Evolutionary conservation across 179 eudicot species (phyloP).

Genomic region (Nepenthes alata): DNA sequence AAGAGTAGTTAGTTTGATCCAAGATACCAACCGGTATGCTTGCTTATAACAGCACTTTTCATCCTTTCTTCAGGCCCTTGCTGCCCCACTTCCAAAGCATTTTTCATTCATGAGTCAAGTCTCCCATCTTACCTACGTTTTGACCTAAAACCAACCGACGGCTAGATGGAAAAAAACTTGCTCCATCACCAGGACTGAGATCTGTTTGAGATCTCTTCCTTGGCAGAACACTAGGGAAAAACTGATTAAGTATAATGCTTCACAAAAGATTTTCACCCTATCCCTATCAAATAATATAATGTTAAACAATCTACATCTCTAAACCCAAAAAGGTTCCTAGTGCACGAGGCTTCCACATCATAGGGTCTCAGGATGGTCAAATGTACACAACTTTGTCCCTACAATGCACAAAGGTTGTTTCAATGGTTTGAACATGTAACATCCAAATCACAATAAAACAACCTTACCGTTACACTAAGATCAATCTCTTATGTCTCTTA

Average conservation of each 20-base stretch:
- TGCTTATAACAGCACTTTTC: constrained; percentile 37
- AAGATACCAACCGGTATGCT: constrained; percentile 51
- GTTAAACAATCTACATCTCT: neutral
- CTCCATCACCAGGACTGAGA: constrained; percentile 33
- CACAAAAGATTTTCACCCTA: constrained; percentile 34
- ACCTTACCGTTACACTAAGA: too few relatives aligned
- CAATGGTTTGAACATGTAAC: too few relatives aligned
- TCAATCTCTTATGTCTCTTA: too few relatives aligned
- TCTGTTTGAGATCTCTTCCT: constrained; percentile 53
- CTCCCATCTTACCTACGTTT: constrained; percentile 33
- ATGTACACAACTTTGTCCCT: too few relatives aligned
- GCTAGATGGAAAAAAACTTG: constrained; percentile 18
- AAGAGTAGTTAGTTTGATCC: neutral
- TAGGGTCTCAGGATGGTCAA: too few relatives aligned
- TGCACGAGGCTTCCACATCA: too few relatives aligned
- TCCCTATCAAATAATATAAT: constrained; percentile 29
- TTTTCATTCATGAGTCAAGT: constrained; percentile 21
- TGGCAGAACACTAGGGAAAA: constrained; percentile 46
- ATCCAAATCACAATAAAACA: too few relatives aligned
- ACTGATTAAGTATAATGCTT: constrained; percentile 41
- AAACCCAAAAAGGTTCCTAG: neutral
- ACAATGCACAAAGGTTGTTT: too few relatives aligned
- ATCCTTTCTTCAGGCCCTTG: constrained; percentile 42
- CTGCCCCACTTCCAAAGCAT: constrained; percentile 33
- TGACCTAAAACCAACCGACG: constrained; percentile 35